Conservation (phyloP, 208 protist species). For the Crithidia fasciculata region DNA sequence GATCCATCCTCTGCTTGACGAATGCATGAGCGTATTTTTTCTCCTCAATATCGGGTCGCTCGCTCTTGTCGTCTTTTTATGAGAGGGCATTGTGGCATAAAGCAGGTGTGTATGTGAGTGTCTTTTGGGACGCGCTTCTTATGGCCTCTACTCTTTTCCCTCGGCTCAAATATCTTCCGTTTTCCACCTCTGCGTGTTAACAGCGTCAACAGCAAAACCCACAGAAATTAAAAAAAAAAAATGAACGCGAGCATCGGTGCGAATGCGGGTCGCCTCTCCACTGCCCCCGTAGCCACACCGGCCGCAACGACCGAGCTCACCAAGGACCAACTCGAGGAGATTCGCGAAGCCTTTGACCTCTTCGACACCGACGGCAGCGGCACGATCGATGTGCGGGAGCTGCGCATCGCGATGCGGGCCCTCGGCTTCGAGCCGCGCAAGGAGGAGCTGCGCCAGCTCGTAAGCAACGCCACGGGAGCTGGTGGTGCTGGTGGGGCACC, state of each 20-base stretch:
- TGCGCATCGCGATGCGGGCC: constrained; percentile 94
- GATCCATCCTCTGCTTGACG: too few relatives aligned
- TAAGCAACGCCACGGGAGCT: constrained; percentile 35
- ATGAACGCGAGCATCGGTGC: constrained; percentile 11
- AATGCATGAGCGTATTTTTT: too few relatives aligned
- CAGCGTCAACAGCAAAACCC: not conserved
- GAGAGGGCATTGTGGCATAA: too few relatives aligned
- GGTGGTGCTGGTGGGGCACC: not conserved
- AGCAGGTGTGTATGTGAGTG: too few relatives aligned
- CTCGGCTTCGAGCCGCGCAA: constrained; percentile 96
- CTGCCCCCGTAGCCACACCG: not conserved
- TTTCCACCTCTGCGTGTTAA: too few relatives aligned
- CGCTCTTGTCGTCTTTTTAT: too few relatives aligned
- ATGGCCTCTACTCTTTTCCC: too few relatives aligned
- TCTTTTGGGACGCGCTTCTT: too few relatives aligned
- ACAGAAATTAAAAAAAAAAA: constrained; percentile 13
- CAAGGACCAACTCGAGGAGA: constrained; percentile 90
- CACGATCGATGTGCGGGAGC: constrained; percentile 92
- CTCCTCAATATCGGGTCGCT: too few relatives aligned
- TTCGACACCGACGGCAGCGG: constrained; percentile 97
- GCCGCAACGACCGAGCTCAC: constrained; percentile 41
- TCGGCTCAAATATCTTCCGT: too few relatives aligned
- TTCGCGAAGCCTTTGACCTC: constrained; percentile 97
- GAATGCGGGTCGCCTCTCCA: not conserved
- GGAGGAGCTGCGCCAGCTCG: constrained; percentile 92